Evolutionary conservation across 192 early-diverging fungal genomes (phyloP).

Genomic region (Diversispora eburnea): DNA sequence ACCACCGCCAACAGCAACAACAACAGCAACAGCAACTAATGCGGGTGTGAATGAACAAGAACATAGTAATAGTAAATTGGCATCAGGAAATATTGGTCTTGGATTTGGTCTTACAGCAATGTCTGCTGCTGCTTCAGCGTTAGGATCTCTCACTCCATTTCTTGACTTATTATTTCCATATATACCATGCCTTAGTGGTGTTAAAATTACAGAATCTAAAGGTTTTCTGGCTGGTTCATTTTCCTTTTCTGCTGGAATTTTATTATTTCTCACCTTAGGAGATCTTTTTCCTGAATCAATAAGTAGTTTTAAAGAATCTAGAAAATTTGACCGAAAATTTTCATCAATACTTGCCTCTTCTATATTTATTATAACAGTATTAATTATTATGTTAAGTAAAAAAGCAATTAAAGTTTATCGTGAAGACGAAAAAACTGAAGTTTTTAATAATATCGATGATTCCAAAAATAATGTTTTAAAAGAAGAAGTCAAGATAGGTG

Average conservation of each 20-base stretch:
- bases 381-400: neutral
- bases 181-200: neutral
- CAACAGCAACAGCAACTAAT: neutral
- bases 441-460: neutral
- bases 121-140: neutral
- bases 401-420: neutral
- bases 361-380: constrained; percentile 4
- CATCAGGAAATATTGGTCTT: constrained; percentile 13
- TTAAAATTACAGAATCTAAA: constrained; percentile 17
- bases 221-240: constrained; percentile 18
- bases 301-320: neutral
- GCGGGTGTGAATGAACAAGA: neutral
- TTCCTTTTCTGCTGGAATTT: constrained; percentile 3
- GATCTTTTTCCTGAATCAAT: constrained; percentile 19
- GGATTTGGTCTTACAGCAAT: constrained; percentile 21
- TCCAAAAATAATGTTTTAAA: neutral
- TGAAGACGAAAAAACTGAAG: neutral
- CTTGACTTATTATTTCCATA: constrained; percentile 16
- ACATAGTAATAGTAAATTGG: constrained; percentile 3
- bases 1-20: too few relatives aligned
- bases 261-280: constrained; percentile 6
- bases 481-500: neutral
- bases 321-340: neutral
- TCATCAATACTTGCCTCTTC: neutral
- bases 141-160: constrained; percentile 16